Base-by-base conservation (phyloP, 2,329 filamentous ascomycete genomes). In the Teratosphaeria zuluensis region DNA sequence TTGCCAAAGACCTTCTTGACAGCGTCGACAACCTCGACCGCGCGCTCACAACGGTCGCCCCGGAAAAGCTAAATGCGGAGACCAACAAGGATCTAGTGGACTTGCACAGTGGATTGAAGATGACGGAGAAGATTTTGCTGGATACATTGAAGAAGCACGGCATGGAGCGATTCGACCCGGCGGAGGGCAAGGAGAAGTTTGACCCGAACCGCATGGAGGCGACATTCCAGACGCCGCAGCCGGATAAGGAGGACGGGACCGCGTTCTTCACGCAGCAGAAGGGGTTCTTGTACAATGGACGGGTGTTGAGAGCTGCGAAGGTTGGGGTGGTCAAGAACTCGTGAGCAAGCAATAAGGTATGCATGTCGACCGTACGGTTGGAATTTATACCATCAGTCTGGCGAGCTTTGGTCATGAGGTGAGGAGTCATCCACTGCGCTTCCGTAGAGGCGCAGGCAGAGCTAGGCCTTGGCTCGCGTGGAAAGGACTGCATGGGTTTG, bases 201-300 rank as follows among this genome's bases (percentile, higher is more conserved):
- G 88, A 99, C 78, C 92, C 94, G 65, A 96, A 96, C 76, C 82
- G 89, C 76, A 94, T 97, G 74, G 94, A 99, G 81, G 94, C 94
- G 42, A 94, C 90, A 24, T 97, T 97, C 78, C 92, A 95, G 86
- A 85, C 90, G 9, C 90, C 91, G 51, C 84, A 90, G 78, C 82
- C 86, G 56, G 91, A 85, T 66, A 95, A 95, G 81, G 88, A 96
- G 75, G 85, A 97, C 70, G 90, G 90, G 67, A 88, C 85, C 58
- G 89, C 96, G 70, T 94, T 97, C 78, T 85, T 87, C 73, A 90
- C 90, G 55, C 92, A 97, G 81, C 89, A 90, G 76, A 97, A 96
- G 81, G 94, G 94, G 57, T 99, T 96, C 80, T 85, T 85, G 76
- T 84, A 97, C 64, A 97, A 99, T 73, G 92, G 92, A 61, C 82